Evolutionary conservation across 768 basidiomycete genomes (phyloP), one percentile per base, ranked within the genome.

Genomic region (Macrolepiota fuliginosa): DNA sequence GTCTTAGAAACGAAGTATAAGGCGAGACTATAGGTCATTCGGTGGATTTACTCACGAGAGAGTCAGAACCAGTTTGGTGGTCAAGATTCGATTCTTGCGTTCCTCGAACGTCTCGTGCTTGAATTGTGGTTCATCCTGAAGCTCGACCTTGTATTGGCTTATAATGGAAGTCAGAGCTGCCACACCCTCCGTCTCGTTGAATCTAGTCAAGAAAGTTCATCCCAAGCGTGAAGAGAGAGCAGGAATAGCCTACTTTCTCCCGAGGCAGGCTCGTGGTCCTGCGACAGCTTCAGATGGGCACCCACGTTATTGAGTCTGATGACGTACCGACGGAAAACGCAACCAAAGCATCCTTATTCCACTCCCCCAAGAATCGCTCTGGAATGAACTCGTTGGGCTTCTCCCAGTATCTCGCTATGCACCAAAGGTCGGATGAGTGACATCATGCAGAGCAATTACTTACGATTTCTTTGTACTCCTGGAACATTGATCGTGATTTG

Each of bases 371-470:
- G 62, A 67, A 67, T 5, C 66, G 45, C 13, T 63, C 62, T 1
- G 66, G 66, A 35, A 70, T 75, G 69, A 84, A 86, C 7, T 65
- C 65, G 32, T 80, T 63, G 2, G 85, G 84, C 47, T 85, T 76
- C 54, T 80, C 69, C 84, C 85, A 86, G 66, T 84, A 84, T 37
- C 77, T 76, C 27, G 84, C 84, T 85, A 54, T 27, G 45, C 32
- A 32, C 62, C 37, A 9, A 25, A 39, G 27, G 15, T 56, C 24
- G 40, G 47, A 58, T 19, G 3, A 29, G 40, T 32, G 3, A 24
- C 12, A 11, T 6, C 24, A 27, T 45, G 3, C n/a, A 50, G 17
- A 27, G 3, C 12, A 19, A 52, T 47, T 4, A 51, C 52, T 47
- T 27, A 61, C 59, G 59, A 25, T 61, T 61, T 42, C 35, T 36